Percentiles rank a stretch among this genome's conserved stretches.
Evolutionary conservation across 768 basidiomycete genomes (phyloP).

Genomic region (Daedaleopsis sinensis): DNA sequence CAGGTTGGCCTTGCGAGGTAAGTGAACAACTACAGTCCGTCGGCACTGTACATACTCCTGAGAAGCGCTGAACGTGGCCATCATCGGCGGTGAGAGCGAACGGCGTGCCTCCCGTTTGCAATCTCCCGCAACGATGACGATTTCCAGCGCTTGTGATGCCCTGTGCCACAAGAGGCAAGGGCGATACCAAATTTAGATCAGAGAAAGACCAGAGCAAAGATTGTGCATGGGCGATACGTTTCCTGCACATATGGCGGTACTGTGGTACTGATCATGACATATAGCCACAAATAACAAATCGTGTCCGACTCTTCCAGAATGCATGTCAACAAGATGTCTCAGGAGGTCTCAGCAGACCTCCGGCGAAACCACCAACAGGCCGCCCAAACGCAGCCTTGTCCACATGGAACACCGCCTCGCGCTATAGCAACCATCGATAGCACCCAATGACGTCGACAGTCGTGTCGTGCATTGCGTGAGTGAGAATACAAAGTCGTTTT

Average conservation of each 20-base stretch:
- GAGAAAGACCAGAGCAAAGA: too few relatives aligned
- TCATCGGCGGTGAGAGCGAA: neutral
- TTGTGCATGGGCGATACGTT: too few relatives aligned
- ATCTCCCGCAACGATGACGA: constrained; percentile 20
- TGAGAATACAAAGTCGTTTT: constrained; percentile 27
- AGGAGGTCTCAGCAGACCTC: neutral
- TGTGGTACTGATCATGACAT: too few relatives aligned
- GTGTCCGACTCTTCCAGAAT: too few relatives aligned
- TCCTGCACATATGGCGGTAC: too few relatives aligned
- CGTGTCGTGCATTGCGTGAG: constrained; percentile 13
- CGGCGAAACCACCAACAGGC: neutral
- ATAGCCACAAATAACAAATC: too few relatives aligned
- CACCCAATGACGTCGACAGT: constrained; percentile 3
- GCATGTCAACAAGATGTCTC: neutral
- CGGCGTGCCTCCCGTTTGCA: neutral
- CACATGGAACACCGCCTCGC: neutral
- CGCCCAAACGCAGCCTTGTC: neutral
- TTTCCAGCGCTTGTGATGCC: neutral
- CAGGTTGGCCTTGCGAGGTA: too few relatives aligned
- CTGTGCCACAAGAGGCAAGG: neutral
- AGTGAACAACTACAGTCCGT: neutral
- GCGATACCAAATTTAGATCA: neutral
- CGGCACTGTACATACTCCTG: neutral
- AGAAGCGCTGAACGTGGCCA: neutral
- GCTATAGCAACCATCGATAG: constrained; percentile 6